Conservation (phyloP, 768 basidiomycete genomes). For the Leucocoprinus sp. region DNA sequence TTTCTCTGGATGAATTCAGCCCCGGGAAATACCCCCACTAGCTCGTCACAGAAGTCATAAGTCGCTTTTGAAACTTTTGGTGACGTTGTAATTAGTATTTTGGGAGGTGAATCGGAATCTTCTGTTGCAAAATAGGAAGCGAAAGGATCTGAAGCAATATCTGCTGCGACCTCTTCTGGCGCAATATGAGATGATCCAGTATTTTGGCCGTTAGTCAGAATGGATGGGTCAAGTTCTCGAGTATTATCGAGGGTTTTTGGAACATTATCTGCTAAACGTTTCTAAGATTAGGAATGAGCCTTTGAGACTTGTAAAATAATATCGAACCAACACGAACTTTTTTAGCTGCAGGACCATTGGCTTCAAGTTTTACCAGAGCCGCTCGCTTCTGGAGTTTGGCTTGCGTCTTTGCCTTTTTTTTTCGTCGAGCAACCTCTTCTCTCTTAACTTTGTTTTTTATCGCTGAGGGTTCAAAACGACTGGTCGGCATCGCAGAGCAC, state of each 20-base stretch:
- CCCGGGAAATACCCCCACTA: slow-evolving; percentile 85
- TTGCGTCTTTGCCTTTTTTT: slow-evolving; percentile 71
- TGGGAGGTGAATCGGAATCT: slow-evolving; percentile 70
- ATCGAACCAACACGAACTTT: slow-evolving; percentile 56
- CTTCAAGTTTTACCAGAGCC: slow-evolving; percentile 69
- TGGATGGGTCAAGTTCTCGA: slow-evolving; percentile 73
- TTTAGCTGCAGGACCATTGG: slow-evolving; percentile 66
- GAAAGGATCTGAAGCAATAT: slow-evolving; percentile 70
- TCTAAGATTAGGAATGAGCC: slow-evolving; percentile 33
- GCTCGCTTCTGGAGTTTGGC: slow-evolving; percentile 76
- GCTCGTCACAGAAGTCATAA: slow-evolving; percentile 88
- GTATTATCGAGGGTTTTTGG: slow-evolving; percentile 92
- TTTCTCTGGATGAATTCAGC: slow-evolving; percentile 83
- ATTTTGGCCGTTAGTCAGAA: slow-evolving; percentile 47
- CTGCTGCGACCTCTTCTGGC: slow-evolving; percentile 52
- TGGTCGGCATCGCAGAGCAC: slow-evolving; percentile 37
- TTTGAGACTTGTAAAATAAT: background rate
- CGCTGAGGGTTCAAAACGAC: slow-evolving; percentile 50
- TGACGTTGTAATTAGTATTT: slow-evolving; percentile 86
- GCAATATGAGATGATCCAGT: slow-evolving; percentile 26
- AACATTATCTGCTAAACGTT: slow-evolving; percentile 77
- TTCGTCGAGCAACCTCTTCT: slow-evolving; percentile 65
- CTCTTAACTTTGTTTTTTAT: slow-evolving; percentile 89
- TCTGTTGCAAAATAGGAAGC: slow-evolving; percentile 67
- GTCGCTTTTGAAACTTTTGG: slow-evolving; percentile 82